Conservation (phyloP, 345 rosid genomes). For the Cochlearia excelsa region DNA sequence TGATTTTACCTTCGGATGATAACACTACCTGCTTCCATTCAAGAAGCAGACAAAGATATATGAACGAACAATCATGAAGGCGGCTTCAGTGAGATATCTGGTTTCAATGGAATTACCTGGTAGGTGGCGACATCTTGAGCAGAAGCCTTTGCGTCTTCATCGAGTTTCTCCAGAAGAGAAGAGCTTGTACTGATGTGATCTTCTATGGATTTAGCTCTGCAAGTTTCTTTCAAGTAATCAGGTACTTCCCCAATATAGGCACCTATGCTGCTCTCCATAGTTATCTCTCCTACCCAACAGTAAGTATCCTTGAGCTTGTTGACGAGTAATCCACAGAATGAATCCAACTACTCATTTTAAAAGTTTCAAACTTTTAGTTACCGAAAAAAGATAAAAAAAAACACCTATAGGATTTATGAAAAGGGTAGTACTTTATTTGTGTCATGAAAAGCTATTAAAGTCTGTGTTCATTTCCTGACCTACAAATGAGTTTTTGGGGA, state of each 20-base stretch:
- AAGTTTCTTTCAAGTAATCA: slow-evolving; percentile 45
- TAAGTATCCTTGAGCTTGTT: slow-evolving; percentile 62
- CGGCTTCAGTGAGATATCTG: not conserved
- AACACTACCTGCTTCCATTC: slow-evolving; percentile 49
- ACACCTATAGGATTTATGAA: not conserved
- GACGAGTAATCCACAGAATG: slow-evolving; percentile 41
- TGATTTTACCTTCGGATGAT: slow-evolving; percentile 59
- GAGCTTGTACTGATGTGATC: slow-evolving; percentile 40
- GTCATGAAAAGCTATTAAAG: slow-evolving; percentile 5
- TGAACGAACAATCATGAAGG: not conserved
- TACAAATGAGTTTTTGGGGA: not conserved
- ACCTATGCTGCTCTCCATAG: slow-evolving; percentile 42
- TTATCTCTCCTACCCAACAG: slow-evolving; percentile 57
- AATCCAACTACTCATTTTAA: slow-evolving; percentile 47
- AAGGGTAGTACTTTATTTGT: no score
- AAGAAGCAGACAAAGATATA: slow-evolving; percentile 2
- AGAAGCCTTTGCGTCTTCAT: slow-evolving; percentile 49
- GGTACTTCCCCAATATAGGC: slow-evolving; percentile 72
- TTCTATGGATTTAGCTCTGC: slow-evolving; percentile 34
- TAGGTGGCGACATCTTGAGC: slow-evolving; percentile 66
- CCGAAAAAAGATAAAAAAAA: not conserved
- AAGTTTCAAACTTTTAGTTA: slow-evolving; percentile 26
- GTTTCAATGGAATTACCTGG: slow-evolving; percentile 46
- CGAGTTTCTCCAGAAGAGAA: slow-evolving; percentile 38
- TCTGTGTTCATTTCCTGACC: not conserved